A percentile compares a stretch with the other conserved stretches of the same genome.
Conservation (phyloP, 495 filamentous ascomycete species). For the Penicillium cosmopolitanum region DNA sequence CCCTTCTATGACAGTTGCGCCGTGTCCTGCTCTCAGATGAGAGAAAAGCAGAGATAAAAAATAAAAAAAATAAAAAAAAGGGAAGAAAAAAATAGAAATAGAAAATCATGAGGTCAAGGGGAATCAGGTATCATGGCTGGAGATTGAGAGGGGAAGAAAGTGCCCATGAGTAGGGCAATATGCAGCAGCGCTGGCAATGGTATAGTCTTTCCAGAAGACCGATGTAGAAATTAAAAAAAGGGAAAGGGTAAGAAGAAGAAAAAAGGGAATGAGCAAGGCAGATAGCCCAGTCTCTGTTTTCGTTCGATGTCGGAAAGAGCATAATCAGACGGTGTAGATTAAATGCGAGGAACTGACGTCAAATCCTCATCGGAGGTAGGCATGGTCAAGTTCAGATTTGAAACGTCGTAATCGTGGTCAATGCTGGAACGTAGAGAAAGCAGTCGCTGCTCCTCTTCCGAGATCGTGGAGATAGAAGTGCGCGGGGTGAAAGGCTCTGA, state of each 20-base stretch:
- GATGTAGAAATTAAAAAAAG: conserved; percentile 6
- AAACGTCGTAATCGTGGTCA: conserved; percentile 40
- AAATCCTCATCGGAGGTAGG: conserved; percentile 18
- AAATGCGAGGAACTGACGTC: conserved; percentile 5
- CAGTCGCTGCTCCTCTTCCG: conserved; percentile 44
- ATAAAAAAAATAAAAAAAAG: conserved; percentile 14
- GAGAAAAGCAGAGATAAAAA: conserved; percentile 18
- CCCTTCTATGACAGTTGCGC: conserved; percentile 32
- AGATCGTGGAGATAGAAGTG: conserved; percentile 20
- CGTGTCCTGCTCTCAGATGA: conserved; percentile 19
- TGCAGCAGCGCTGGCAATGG: conserved; percentile 13
- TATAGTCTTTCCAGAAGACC: conserved; percentile 25
- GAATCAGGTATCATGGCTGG: conserved; percentile 24
- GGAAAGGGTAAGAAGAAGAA: neutral
- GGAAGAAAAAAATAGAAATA: conserved; percentile 11
- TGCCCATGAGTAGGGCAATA: neutral
- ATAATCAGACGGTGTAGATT: conserved; percentile 8
- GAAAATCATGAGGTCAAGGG: conserved; percentile 21
- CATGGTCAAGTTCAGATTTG: conserved; percentile 32
- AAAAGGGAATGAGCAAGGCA: too few relatives aligned
- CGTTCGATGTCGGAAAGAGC: neutral
- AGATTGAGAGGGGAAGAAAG: conserved; percentile 19
- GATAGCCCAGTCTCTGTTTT: neutral
- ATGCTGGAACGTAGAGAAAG: conserved; percentile 48
- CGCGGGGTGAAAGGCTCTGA: conserved; percentile 19